Evolutionary conservation across 441 rosid species (phyloP), one percentile per base, ranked within the genome.

Genomic region (Rhodomyrtus psidioides): DNA sequence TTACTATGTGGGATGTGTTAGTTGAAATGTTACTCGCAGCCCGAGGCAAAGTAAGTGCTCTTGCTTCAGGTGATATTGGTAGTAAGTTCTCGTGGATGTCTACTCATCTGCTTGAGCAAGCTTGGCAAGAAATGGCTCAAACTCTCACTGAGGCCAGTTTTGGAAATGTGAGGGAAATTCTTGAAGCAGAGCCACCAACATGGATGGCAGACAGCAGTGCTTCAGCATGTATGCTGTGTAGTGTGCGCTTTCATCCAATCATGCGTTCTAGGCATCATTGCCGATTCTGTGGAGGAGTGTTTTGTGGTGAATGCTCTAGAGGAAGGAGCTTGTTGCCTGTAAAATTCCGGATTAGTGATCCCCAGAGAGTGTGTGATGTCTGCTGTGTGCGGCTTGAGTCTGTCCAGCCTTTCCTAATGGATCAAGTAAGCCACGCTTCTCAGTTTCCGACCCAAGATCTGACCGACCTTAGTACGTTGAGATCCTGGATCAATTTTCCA

Each of bases 401-500:
- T 86, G 94, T 95, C 82, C 99, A 97, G 92, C 93, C 97, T n/a
- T 95, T 94, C 88, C 87, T 97, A 89, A 97, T 96, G 98, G 95
- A 95, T 91, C 97, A 94, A 91, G 99, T 95, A 57, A 97, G 99
- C 91, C 88, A 93, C 85, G 98, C 99, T 88, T 95, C 97, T 85
- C 99, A 95, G 90, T 81, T 94, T 86, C 99, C 99, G 5, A 95
- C 95, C 6, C 94, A 91, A 86, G 99, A 97, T 88, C 88, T 95
- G 87, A 96, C 99, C 10, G 99, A 97, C 90, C 98, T 97, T 83
- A 96, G 99, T 90, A 97, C 99, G 1, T 91, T 96, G 93, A 96
- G 99, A 90, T 96, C 99, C 85, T 97, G 99, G 99, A 90, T 95
- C 84, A 97, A 96, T 89, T 96, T 97, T 91, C 99, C 99, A 0